phyloP scores from a whole-genome alignment of 768 basidiomycete genomes.

The Boletellus ananas region DNA sequence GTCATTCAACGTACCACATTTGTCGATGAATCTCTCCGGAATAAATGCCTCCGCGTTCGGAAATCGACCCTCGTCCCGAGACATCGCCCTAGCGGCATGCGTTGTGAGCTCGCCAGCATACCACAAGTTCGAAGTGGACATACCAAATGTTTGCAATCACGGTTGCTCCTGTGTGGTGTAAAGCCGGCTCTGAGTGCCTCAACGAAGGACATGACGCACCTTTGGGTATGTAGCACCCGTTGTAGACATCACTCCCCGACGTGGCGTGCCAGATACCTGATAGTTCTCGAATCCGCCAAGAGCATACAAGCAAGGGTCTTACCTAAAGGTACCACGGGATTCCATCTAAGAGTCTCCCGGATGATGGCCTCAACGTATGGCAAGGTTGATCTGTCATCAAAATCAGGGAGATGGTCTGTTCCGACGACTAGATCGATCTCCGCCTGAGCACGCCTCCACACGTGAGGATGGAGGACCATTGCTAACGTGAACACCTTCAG shows the following conservation, averaged over 20 bases:
- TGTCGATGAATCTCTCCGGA: constrained; percentile 7
- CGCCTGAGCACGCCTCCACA: constrained; percentile 9
- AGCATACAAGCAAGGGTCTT: background rate
- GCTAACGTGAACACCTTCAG: constrained; percentile 1
- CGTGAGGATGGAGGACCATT: background rate
- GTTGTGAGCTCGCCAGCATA: too few species aligned
- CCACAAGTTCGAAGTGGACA: background rate
- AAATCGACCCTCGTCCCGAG: constrained; percentile 8
- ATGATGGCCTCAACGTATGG: constrained; percentile 3
- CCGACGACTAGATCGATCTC: constrained; percentile 27
- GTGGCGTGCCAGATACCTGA: constrained; percentile 5
- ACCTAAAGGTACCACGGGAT: background rate
- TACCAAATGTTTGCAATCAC: constrained; percentile 14
- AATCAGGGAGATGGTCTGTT: constrained; percentile 22
- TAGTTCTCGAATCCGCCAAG: background rate
- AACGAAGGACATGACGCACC: constrained; percentile 5
- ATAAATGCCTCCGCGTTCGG: constrained; percentile 4
- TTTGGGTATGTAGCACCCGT: constrained; percentile 30
- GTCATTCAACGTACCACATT: constrained; percentile 5
- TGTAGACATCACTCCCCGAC: constrained; percentile 29
- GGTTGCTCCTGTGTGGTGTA: constrained; percentile 5
- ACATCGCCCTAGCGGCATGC: background rate
- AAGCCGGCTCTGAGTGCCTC: too few species aligned
- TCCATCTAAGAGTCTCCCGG: constrained; percentile 1
- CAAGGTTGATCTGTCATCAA: constrained; percentile 12